Base-by-base conservation (phyloP, 148 eudicot genomes). In the Tetragonia tetragonoides region DNA sequence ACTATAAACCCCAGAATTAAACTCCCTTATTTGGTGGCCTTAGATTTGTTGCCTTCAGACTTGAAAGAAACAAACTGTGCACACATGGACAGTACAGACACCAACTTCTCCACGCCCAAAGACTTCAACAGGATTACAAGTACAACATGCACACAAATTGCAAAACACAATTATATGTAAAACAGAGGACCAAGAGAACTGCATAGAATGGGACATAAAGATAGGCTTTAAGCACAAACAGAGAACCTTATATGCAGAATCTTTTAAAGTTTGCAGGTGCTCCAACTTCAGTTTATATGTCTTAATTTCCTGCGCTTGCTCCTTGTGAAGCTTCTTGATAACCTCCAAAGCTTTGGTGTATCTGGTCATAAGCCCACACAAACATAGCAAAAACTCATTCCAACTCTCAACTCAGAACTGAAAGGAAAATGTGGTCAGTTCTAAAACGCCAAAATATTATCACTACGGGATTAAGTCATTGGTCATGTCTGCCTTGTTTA, bases 341-440 rank as follows among this genome's bases (percentile, higher is more conserved):
- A 96, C 96, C 90, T 96, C 99, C 77, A 96, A 88, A 37, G 99
- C 99, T 81, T 96, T 96, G 2, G 99, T 96, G 86, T 96, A 96
- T 83, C 99, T 96, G 72, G 75, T 76, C 68, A 70, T 40, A 83
- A 70, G 62, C 40, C 67, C 61, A 40, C 20, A 65, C 15, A 77
- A 41, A 42, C 11, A 76, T 40, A 16, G 24, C 41, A 74, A 74
- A 8, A 77, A 70, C 66, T 68, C 72, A 81, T 14, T 78, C 70
- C 78, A 75, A 18, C 74, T 53, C 24, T 23, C 41, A 75, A 28
- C 28, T 60, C 65, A 51, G 38, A 49, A 39, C 23, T 7, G 53
- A 46, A 38, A 66, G 69, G 14, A 12, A 10, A 60, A 61, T 6
- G 21, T 57, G 44, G 38, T 62, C 59, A 61, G 66, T 66, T 28